Base-by-base conservation (phyloP, 2,329 filamentous ascomycete species). In the Epichloe coenophiala region DNA sequence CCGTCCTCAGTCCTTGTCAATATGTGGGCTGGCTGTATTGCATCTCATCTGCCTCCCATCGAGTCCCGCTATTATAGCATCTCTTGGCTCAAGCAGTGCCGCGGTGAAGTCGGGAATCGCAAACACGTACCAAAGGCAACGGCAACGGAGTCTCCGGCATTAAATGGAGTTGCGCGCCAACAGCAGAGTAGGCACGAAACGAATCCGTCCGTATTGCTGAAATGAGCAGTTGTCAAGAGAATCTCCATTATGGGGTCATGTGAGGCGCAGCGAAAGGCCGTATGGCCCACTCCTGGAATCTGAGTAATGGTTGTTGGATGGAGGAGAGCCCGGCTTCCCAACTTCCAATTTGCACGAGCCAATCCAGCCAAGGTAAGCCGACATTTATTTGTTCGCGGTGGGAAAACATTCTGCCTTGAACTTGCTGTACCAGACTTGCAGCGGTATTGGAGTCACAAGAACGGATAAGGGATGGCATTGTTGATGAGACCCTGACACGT, bases 391-490 rank as follows among this genome's bases (percentile, higher is more conserved):
- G 12, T 17, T n/a, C n/a, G 36, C 15, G 3, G 44, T 13, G 33
- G 13, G 15, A n/a, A 23, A 1, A 6, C 6, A n/a, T 15, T 15
- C 11, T 11, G n/a, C 19, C n/a, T 11, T 3, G 45, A 35, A 19
- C 17, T n/a, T 17, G 42, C 12, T 36, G 36, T 19, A 31, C 27
- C 23, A 7, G 15, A 35, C 27, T 40, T 35, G 15, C 33, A 35
- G 38, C 47, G 47, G 44, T 47, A 47, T 44, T 47, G 51, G 47
- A 46, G 37, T 48, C 27, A 21, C n/a, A 41, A 35, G 17, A 49
- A 38, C 27, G 31, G 46, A 44, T 35, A 35, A 38, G 38, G 42
- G 41, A 35, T 33, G 35, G 21, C n/a, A 8, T 45, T 23, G 19
- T 27, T 19, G 23, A 27, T 8, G 23, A 27, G 23, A 27, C 23